These are phyloP conservation scores for Chloris gayana DNA, from an alignment of 176 grass and related monocot genomes.

Conservation along the genomic window DNA sequence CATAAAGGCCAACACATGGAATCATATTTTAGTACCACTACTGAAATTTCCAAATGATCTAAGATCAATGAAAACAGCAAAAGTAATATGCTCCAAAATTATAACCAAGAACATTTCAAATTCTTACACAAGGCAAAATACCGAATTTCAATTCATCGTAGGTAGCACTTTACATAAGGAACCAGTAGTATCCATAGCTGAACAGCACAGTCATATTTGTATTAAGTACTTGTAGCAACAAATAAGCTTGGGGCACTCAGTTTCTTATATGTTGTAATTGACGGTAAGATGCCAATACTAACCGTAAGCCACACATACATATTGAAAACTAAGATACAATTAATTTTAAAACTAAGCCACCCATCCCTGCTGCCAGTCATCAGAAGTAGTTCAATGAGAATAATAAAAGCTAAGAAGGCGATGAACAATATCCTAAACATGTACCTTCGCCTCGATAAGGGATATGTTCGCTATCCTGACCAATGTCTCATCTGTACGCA, in stretches of 20 bases:
- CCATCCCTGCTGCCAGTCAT: too few relatives aligned
- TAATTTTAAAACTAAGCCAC: neutral
- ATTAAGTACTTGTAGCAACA: conserved; percentile 8
- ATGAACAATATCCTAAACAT: conserved; percentile 14
- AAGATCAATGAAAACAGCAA: conserved; percentile 26
- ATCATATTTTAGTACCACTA: conserved; percentile 6
- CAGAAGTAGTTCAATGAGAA: conserved; percentile 18
- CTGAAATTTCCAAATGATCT: conserved; percentile 3
- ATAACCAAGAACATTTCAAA: conserved; percentile 21
- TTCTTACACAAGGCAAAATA: conserved; percentile 1
- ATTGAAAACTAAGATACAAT: neutral
- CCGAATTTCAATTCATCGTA: neutral
- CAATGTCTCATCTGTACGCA: conserved; percentile 77
- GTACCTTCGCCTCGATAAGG: conserved; percentile 94
- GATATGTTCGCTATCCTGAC: conserved; percentile 86
- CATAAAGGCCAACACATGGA: conserved; percentile 24
- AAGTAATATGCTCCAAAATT: conserved; percentile 19
- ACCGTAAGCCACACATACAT: neutral
- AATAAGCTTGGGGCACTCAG: neutral
- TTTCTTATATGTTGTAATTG: conserved; percentile 7
- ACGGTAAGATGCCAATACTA: conserved; percentile 14
- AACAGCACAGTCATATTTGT: neutral
- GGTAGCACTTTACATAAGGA: neutral
- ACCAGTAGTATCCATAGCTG: neutral
- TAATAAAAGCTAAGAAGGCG: conserved; percentile 12